Evolutionary conservation across 225 moss, liverwort and hornwort genomes (phyloP), one percentile per base, ranked within the genome.

Genomic region (Sphagnum contortum): DNA sequence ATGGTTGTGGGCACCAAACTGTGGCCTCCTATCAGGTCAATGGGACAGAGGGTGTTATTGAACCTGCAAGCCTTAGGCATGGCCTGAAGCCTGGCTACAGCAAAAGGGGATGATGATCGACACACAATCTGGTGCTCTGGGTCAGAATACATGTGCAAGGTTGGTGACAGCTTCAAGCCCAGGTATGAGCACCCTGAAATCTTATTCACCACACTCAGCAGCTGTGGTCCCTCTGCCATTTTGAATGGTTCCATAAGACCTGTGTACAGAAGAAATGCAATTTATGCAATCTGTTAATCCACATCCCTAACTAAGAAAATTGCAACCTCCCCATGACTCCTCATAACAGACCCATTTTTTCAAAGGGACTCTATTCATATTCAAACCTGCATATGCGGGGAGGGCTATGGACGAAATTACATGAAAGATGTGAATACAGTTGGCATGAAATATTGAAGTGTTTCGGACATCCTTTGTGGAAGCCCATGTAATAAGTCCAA

Each of bases 181-280:
- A 86, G 59, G 72, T 82, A 75, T 9, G 81, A 76, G 55, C 78
- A 61, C n/a, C 81, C 74, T 14, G 72, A 73, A 60, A 85, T 72
- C 57, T 73, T 81, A 3, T 76, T 73, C 54, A 76, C 72, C 64
- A 79, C 49, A 68, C 74, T 74, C 48, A 76, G 71, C 2, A 65
- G 74, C 10, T 76, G 68, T 13, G 73, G 79, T 70, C 71, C 54
- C 67, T 74, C 85, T 66, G 69, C 67, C 77, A 81, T 81, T 47
- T 10, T 53, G 51, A 14, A 48, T 48, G 57, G 11, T 13, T 55
- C 54, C 53, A 46, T 53, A 48, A 48, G 8, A 14, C 69, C 69
- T 69, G 55, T 1, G 29, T 29, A 29, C 29, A 29, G 29, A 29
- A 29, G 29, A 29, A 29, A 29, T 29, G 29, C 29, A 29, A 29